Evolutionary conservation across 164 flowering plant genomes (phyloP).

Genomic region (Aristolochia contorta): DNA sequence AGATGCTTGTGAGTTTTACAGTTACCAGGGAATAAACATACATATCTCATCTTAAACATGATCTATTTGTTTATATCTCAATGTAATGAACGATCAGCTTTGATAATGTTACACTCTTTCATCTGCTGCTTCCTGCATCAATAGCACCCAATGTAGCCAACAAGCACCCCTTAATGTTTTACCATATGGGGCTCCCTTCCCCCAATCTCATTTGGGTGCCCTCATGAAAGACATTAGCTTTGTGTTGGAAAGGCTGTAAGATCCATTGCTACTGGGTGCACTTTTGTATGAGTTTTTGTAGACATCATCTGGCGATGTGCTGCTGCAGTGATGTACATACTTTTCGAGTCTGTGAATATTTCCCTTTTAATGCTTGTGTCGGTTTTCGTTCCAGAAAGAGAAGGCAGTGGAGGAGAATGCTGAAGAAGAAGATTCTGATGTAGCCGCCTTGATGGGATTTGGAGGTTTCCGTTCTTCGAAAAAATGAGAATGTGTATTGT

Average conservation of each 20-base stretch:
- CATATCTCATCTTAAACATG: background rate
- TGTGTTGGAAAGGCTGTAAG: background rate
- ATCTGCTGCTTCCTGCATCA: too few relatives aligned
- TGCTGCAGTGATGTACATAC: background rate
- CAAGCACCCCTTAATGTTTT: too few relatives aligned
- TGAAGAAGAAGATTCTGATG: slow-evolving; percentile 67
- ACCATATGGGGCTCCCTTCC: too few relatives aligned
- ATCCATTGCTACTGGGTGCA: background rate
- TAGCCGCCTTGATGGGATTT: slow-evolving; percentile 97
- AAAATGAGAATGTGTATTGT: slow-evolving; percentile 24
- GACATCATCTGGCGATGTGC: background rate
- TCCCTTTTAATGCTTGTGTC: background rate
- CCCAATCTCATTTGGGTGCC: too few relatives aligned
- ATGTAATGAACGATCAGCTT: background rate
- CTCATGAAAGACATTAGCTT: background rate
- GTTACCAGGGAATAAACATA: background rate
- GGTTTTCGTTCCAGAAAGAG: slow-evolving; percentile 47
- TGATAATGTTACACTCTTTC: background rate
- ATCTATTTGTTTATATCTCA: background rate
- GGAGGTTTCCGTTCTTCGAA: slow-evolving; percentile 82
- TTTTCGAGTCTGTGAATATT: background rate
- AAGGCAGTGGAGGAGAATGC: slow-evolving; percentile 62
- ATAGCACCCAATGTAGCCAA: too few relatives aligned
- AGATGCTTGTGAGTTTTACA: background rate
- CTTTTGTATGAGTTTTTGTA: background rate